Base-by-base conservation (phyloP, 2,329 filamentous ascomycete species). In the Aspergillus fumigatus region DNA sequence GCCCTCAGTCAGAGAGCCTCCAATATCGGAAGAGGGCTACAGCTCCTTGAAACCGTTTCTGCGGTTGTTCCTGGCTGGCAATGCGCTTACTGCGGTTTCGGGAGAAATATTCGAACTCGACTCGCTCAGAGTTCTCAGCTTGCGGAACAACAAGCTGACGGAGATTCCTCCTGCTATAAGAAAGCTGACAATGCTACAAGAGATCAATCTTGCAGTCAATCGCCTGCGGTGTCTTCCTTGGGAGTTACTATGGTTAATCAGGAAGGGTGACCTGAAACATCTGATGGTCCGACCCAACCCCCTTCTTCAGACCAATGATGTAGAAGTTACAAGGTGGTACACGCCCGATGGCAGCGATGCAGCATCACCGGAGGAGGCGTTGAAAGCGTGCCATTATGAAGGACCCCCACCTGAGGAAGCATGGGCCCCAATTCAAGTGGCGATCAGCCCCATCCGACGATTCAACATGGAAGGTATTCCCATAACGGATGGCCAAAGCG, bases 171-270 rank as follows among this genome's bases (percentile, higher is more conserved):
- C 70, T 9, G 68, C 72, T 0, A 78, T 80, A 38, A 63, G 72
- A 49, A 73, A 69, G 50, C 62, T 80, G 52, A 73, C 65, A 8
- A 70, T 71, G 48, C 65, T 80, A 43, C 70, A 75, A 64, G 73
- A 75, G 26, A 62, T 80, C n/a, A 80, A 79, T 40, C 59, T 80
- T 25, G 72, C 75, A 1, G 72, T 74, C 29, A 80, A 80, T 57
- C 65, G 71, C 29, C 65, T 80, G 9, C 59, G 65, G 10, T 69
- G 68, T 48, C 70, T 80, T 2, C 78, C 78, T 0, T 78, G 74
- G 70, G 78, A 80, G 51, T 60, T 80, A 6, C 59, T 80, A 17
- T 67, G 69, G 54, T 66, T 80, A 3, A 70, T 75, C 23, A 67
- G 65, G 29, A 65, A 72, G 45, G 73, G 73, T 4, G 67, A 73